Evolutionary conservation across 176 grass and related monocot species (phyloP), one percentile per base, ranked within the genome.

Genomic region (Eremochloa ophiuroides): DNA sequence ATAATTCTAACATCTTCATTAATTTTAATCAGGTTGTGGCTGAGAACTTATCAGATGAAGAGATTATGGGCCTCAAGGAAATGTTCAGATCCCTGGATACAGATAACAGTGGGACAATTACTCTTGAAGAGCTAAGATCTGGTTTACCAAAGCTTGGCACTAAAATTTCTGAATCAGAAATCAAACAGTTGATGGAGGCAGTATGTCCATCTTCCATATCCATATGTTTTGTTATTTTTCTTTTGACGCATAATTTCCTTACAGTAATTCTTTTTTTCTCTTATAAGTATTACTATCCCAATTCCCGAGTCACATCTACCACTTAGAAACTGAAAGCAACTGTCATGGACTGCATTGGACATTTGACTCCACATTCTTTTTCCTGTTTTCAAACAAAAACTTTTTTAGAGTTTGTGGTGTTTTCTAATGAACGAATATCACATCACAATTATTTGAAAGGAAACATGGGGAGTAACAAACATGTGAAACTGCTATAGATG

Each of bases 121-220:
- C 96, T 69, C 89, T 93, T 65, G 93, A 99, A 66, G 96, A 99
- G 82, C 81, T 99, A 82, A 95, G 93, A 95, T 88, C 91, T 85
- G 96, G 96, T 82, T 91, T 99, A 77, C 96, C 96, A 8, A 99
- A 99, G 91, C 88, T 99, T 74, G 96, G 96, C 62, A 95, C 93
- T 43, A 99, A 85, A 88, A 99, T 99, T 85, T 91, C 96, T 66
- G 96, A 99, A 90, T 87, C 91, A 35, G 96, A 99, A 89, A 89
- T 99, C 69, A 89, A 58, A 84, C 96, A 99, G 71, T 73, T 99
- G 70, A 93, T 99, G 96, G 96, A 99, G 62, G 96, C 93, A 66
- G 96, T 99, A 99, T 85, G 96, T 74, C 62, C 79, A 29, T 84
- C 35, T 23, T 81, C 60, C n/a, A 43, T 30, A 43, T 7, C 13